Conservation (phyloP, 768 basidiomycete genomes). For the Lentinula guzmanii region DNA sequence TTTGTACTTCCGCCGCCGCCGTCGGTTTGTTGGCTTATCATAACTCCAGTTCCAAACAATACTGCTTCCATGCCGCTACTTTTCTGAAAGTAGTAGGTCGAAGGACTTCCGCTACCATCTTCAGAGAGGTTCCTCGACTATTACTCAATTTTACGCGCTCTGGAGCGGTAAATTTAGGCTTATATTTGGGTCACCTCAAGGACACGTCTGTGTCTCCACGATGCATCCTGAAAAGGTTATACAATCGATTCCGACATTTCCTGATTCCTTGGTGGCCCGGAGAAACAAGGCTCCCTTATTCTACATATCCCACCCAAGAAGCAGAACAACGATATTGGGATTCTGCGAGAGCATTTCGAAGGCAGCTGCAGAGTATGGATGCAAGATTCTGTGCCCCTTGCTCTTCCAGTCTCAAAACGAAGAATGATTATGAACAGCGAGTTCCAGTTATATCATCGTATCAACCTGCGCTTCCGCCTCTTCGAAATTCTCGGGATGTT, state of each 20-base stretch:
- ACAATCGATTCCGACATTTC: neutral
- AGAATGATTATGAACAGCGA: neutral
- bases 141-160: neutral
- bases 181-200: too few relatives aligned
- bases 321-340: slow-evolving; percentile 2
- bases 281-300: neutral
- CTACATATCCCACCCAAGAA: neutral
- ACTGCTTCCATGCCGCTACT: neutral
- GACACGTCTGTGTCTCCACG: neutral
- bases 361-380: neutral
- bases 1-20: neutral
- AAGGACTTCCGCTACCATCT: neutral
- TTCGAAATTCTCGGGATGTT: neutral
- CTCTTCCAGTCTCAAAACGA: neutral
- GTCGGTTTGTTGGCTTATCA: neutral
- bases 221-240: neutral
- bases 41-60: neutral
- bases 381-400: neutral
- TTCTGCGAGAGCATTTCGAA: neutral
- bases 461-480: slow-evolving; percentile 4
- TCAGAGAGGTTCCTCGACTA: neutral
- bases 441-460: neutral
- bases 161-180: too few relatives aligned
- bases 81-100: neutral
- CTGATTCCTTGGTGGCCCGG: neutral